A percentile compares a stretch with the other conserved stretches of the same genome.
Evolutionary conservation across 2,329 filamentous ascomycete genomes (phyloP).

Genomic region (Paracoccidioides lutzii): DNA sequence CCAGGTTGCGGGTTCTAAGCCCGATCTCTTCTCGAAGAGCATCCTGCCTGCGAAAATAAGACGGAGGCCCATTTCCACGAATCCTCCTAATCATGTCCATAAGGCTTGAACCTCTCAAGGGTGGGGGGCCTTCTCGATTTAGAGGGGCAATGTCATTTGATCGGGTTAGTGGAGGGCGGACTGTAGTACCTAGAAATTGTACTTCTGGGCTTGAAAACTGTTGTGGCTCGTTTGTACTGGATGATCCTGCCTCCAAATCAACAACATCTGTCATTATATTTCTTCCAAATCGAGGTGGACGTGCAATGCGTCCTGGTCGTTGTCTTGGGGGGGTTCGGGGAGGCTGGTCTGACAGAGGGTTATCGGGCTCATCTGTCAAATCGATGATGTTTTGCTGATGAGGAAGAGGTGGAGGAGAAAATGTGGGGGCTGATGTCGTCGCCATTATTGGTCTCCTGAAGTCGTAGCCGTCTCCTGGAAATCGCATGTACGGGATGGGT

Average conservation of each 20-base stretch:
- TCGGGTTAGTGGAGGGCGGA: slow-evolving; percentile 12
- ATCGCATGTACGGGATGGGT: slow-evolving; percentile 26
- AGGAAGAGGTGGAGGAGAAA: slow-evolving; percentile 13
- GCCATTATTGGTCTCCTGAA: slow-evolving; percentile 39
- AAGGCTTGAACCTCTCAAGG: slow-evolving; percentile 5
- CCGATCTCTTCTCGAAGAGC: slow-evolving; percentile 15
- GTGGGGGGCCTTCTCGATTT: neutral
- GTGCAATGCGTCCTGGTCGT: slow-evolving; percentile 7
- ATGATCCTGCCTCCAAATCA: slow-evolving; percentile 28
- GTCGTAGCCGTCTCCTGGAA: slow-evolving; percentile 42
- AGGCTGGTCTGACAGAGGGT: slow-evolving; percentile 14
- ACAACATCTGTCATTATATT: slow-evolving; percentile 28
- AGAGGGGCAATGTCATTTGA: neutral
- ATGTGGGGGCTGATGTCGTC: slow-evolving; percentile 25
- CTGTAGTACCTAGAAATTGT: slow-evolving; percentile 32
- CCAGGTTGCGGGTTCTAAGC: slow-evolving; percentile 1
- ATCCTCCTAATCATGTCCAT: slow-evolving; percentile 9
- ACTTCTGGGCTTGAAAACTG: slow-evolving; percentile 35
- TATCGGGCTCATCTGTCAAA: slow-evolving; percentile 34
- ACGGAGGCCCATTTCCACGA: neutral
- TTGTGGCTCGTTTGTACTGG: slow-evolving; percentile 6
- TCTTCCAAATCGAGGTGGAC: slow-evolving; percentile 25
- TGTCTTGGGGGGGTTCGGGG: slow-evolving; percentile 8
- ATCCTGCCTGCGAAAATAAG: slow-evolving; percentile 2
- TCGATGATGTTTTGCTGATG: slow-evolving; percentile 31